Percentiles rank a stretch among this genome's conserved stretches.
Evolutionary conservation across 192 early-diverging fungal species (phyloP).

Genomic region (Podila minutissima): DNA sequence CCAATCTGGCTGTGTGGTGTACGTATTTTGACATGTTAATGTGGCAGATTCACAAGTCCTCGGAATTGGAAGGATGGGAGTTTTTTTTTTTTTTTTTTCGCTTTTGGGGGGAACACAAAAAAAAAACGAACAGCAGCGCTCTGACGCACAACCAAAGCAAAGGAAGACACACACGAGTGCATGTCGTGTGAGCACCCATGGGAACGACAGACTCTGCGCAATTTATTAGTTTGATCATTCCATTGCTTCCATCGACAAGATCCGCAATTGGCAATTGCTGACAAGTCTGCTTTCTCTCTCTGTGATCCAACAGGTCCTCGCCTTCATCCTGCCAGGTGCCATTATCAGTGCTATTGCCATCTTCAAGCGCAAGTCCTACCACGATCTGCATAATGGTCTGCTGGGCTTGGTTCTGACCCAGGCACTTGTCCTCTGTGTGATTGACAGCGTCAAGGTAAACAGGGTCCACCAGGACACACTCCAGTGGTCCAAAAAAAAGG

Average conservation of each 20-base stretch:
- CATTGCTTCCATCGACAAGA: too few species aligned
- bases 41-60: background rate
- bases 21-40: background rate
- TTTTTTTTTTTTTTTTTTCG: too few species aligned
- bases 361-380: slow-evolving; percentile 31
- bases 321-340: slow-evolving; percentile 33
- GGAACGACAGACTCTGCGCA: background rate
- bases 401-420: slow-evolving; percentile 56
- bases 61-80: background rate
- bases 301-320: slow-evolving; percentile 22
- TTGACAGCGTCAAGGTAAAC: slow-evolving; percentile 60
- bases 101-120: too few species aligned
- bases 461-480: background rate
- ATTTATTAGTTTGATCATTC: background rate
- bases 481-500: slow-evolving; percentile 1
- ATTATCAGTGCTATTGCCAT: slow-evolving; percentile 29
- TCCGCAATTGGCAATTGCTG: too few species aligned
- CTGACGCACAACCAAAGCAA: too few species aligned
- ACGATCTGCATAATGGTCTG: slow-evolving; percentile 48
- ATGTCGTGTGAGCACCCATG: background rate
- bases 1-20: slow-evolving; percentile 58
- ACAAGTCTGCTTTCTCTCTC: too few species aligned
- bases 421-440: slow-evolving; percentile 57
- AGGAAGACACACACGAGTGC: too few species aligned
- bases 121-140: too few species aligned